A percentile compares a stretch with the other conserved stretches of the same genome.
These are phyloP conservation scores for Populus deltoides DNA, from an alignment of 345 rosid genomes.

Conservation along the genomic window DNA sequence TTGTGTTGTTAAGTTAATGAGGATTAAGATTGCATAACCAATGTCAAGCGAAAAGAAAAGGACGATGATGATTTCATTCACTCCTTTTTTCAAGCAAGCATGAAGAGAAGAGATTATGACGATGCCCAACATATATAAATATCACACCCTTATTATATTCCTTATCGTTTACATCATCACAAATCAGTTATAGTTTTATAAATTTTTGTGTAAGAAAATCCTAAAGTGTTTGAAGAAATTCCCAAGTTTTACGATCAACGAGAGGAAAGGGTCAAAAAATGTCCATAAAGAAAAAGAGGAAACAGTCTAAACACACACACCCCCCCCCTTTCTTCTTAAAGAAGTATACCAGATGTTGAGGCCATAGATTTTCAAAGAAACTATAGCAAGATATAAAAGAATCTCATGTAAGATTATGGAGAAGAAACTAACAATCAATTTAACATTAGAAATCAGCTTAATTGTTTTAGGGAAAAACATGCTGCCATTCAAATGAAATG, in stretches of 20 bases:
- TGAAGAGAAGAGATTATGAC: background rate
- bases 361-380: background rate
- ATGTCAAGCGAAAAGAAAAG: background rate
- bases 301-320: background rate
- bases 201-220: background rate
- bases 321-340: background rate
- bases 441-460: background rate
- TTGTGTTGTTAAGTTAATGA: background rate
- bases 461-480: background rate
- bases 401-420: background rate
- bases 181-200: background rate
- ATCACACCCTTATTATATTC: background rate
- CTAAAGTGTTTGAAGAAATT: background rate
- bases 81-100: background rate
- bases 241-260: background rate
- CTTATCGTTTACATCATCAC: background rate
- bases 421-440: background rate
- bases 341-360: background rate
- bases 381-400: background rate
- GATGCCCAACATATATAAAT: background rate
- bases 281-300: background rate
- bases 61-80: background rate
- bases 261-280: background rate
- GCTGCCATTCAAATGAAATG: conserved; percentile 1
- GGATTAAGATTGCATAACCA: background rate